phyloP scores from a whole-genome alignment of 2,329 filamentous ascomycete species.

The Neofusicoccum parvum region DNA sequence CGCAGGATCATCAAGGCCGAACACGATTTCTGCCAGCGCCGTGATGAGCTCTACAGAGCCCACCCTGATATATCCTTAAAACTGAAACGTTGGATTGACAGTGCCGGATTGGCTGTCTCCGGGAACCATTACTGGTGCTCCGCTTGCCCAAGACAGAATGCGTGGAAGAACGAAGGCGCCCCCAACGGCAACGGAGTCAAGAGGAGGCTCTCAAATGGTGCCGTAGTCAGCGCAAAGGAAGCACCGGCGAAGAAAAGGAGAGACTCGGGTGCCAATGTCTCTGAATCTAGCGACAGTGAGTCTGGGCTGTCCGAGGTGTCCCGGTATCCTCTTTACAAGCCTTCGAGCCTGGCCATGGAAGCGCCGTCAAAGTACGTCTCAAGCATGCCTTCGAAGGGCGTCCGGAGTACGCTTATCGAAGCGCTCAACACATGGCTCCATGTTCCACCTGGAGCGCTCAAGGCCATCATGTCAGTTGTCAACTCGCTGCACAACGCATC shows the following conservation, averaged over 20 bases:
- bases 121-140: constrained; percentile 3
- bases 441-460: constrained; percentile 66
- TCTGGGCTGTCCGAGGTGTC: background rate
- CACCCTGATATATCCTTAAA: background rate
- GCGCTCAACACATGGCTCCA: constrained; percentile 76
- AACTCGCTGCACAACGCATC: constrained; percentile 80
- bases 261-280: background rate
- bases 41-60: background rate
- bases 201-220: too few relatives aligned
- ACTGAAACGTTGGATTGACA: background rate
- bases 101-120: background rate
- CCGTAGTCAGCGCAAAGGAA: background rate
- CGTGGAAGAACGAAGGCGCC: background rate
- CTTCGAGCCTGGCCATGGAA: background rate
- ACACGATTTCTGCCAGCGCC: background rate
- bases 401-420: constrained; percentile 56
- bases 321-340: background rate
- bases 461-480: constrained; percentile 71
- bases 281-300: background rate
- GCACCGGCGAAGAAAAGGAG: background rate
- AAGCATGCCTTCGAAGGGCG: background rate
- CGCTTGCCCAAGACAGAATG: background rate
- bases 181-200: too few relatives aligned
- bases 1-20: background rate
- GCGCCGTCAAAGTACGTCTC: background rate